Base-by-base conservation (phyloP, 2,329 filamentous ascomycete species). In the Pezicula neosporulosa region DNA sequence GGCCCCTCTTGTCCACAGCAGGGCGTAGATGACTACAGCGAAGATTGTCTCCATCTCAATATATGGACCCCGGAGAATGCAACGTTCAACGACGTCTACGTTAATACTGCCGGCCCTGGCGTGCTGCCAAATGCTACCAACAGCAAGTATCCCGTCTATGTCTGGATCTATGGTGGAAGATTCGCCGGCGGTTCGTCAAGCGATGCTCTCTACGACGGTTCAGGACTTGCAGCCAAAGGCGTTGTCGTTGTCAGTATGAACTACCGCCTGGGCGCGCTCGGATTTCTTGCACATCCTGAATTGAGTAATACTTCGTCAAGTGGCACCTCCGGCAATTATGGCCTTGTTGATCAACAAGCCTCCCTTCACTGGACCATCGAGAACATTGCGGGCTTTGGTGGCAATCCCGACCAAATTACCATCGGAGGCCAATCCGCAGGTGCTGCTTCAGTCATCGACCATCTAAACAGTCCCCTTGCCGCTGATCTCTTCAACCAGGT, bases 371-470 rank as follows among this genome's bases (percentile, higher is more conserved):
- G 77, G 38, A 50, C 49, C 2, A 30, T 47, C 16, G 47, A 52
- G 4, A 71, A 89, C 63, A 85, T 88, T 44, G 58, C 59, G 50
- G 66, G 70, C 51, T 90, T 90, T 56, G 87, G 86, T 4, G 86
- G 86, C 21, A 72, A 89, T 56, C 82, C 85, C 0, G 60, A 72
- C 1, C 84, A 86, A 55, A 82, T 90, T 6, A 80, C 84, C 0
- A 68, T 89, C 0, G 83, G 81, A 19, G 87, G 87, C 13, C 81
- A 79, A 58, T 86, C 82, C 49, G 85, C 86, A 5, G 86, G 87
- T 44, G 55, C 56, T 12, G 61, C 58, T 3, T 55, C 49, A 45
- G 57, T 58, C 16, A 41, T 62, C 4, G 53, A 58, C 33, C 57
- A 60, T 44, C 60, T 68, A 49, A 65, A 56, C 30, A 59, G 54